These are phyloP conservation scores for Candida corydali DNA, from an alignment of 805 yeast genomes.

Conservation along the genomic window DNA sequence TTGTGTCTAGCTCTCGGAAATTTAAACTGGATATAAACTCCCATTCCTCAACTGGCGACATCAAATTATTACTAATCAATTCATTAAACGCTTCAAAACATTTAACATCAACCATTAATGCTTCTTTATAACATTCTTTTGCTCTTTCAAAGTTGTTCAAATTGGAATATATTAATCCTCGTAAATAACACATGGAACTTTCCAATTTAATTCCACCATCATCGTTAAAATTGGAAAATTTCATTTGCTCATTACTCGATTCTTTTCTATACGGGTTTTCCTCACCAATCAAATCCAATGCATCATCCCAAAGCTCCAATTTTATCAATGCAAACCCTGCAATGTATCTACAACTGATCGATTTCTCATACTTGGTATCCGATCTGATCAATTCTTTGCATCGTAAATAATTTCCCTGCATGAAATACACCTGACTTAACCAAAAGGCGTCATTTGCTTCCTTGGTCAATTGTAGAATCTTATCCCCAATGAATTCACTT, in stretches of 20 bases:
- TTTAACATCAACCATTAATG: conserved; percentile 80
- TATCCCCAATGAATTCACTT: conserved; percentile 90
- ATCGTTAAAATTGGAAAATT: conserved; percentile 38
- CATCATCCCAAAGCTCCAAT: conserved; percentile 80
- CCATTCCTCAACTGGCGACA: conserved; percentile 88
- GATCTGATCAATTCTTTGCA: conserved; percentile 69
- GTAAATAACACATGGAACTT: conserved; percentile 77
- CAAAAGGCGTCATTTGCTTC: conserved; percentile 95
- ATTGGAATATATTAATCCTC: conserved; percentile 80
- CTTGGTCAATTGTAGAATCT: conserved; percentile 73
- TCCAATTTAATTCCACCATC: conserved; percentile 88
- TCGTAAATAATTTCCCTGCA: conserved; percentile 70
- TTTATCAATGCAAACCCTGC: conserved; percentile 72
- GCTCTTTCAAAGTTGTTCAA: conserved; percentile 84
- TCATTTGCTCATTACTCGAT: conserved; percentile 9
- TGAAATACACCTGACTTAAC: conserved; percentile 86
- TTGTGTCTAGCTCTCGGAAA: conserved; percentile 66
- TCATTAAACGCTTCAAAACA: conserved; percentile 92
- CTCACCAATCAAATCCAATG: conserved; percentile 81
- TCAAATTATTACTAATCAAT: conserved; percentile 62
- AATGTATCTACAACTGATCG: conserved; percentile 76
- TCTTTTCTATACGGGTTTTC: conserved; percentile 61
- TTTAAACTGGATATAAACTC: conserved; percentile 55
- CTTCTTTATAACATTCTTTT: conserved; percentile 81
- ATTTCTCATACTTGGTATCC: conserved; percentile 48